Conservation (phyloP, 495 filamentous ascomycete species). For the Durotheca rogersii region DNA sequence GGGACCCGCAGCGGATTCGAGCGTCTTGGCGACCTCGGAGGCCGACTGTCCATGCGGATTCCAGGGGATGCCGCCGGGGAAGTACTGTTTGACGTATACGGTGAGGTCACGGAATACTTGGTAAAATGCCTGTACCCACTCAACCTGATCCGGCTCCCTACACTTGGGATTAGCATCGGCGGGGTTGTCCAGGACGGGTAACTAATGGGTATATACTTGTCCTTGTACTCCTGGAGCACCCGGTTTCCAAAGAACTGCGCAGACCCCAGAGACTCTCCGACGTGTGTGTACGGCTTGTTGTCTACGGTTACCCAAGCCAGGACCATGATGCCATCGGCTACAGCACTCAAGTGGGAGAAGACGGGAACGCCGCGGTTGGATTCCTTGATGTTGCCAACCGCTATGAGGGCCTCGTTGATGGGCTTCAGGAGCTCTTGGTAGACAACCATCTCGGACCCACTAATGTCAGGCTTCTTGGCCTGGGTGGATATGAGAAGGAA, state of each 20-base stretch:
- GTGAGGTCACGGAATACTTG: conserved; percentile 77
- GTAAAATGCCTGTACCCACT: conserved; percentile 88
- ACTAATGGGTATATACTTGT: conserved; percentile 64
- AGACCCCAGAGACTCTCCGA: conserved; percentile 72
- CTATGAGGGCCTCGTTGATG: conserved; percentile 73
- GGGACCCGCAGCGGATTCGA: conserved; percentile 38
- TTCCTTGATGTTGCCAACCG: conserved; percentile 75
- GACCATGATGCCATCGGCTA: conserved; percentile 84
- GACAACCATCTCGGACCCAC: conserved; percentile 66
- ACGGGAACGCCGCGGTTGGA: conserved; percentile 67
- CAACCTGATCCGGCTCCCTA: conserved; percentile 74
- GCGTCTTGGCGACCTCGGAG: conserved; percentile 60
- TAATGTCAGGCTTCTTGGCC: conserved; percentile 83
- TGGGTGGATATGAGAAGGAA: conserved; percentile 87
- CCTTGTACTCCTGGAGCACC: conserved; percentile 84
- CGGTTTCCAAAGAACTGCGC: conserved; percentile 91
- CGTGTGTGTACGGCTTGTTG: conserved; percentile 74
- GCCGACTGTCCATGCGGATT: conserved; percentile 79
- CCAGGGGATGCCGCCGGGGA: conserved; percentile 79
- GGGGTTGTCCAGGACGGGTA: neutral
- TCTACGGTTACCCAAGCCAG: conserved; percentile 84
- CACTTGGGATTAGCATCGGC: conserved; percentile 2
- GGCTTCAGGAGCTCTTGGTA: conserved; percentile 66
- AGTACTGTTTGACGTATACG: conserved; percentile 79
- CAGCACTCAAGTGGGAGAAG: conserved; percentile 76